Evolutionary conservation across 371 early-diverging fungal species (phyloP), one percentile per base, ranked within the genome.

Genomic region (Coemansia sp.): DNA sequence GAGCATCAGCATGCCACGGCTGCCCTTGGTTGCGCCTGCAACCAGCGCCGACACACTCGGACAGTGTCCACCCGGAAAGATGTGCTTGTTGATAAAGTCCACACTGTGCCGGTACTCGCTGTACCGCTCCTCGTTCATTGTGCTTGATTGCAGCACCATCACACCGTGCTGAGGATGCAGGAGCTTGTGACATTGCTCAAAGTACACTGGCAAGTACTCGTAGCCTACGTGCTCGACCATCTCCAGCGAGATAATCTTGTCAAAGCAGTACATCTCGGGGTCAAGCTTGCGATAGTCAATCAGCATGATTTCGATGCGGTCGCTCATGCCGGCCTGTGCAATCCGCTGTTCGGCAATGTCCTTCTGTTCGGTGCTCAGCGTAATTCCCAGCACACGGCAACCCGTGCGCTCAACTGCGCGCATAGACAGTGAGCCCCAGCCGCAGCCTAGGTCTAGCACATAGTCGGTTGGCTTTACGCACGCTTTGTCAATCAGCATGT

Each of bases 171-270:
- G 58, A 51, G 80, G 79, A 54, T 87, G 74, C 51, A 90, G 69
- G 24, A 89, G 73, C 48, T 58, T 55, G 71, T 88, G 70, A 74
- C 84, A 84, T 32, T 74, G 71, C 51, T 77, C 70, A 74, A 90
- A 90, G 73, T 85, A 90, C 13, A 80, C 73, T 17, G 82, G 65
- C 52, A 89, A 68, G 70, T 84, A 89, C 63, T 88, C 84, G 26
- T 80, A 76, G 0, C 90, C 90, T 28, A 90, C 90, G 44, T 89
- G 89, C 76, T 90, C 90, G 24, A 90, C 73, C 90, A 90, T 90
- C 72, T 90, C 90, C 12, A 87, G 78, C 6, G 87, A 83, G 15
- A 90, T 78, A 55, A 90, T 87, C 62, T 85, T 83, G 78, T 90
- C 89, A 65, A 86, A 90, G 48, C 79, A 78, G 67, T 82, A 64